A percentile compares a stretch with the other conserved stretches of the same genome.
phyloP scores from a whole-genome alignment of 257 asterid genomes.

The Ocimum tenuiflorum region DNA sequence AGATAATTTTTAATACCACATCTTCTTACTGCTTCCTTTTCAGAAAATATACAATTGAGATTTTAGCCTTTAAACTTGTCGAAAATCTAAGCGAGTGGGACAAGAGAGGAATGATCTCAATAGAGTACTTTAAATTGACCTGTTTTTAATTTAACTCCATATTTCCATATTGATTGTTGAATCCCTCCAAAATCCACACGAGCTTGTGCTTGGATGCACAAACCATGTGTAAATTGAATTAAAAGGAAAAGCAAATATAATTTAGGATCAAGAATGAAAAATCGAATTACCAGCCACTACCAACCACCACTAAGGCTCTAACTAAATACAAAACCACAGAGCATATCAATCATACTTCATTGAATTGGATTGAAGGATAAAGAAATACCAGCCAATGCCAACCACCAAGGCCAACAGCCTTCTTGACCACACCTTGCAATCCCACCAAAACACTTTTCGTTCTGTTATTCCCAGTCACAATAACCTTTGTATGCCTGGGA shows the following conservation, averaged over 20 bases:
- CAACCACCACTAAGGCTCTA: too few relatives aligned
- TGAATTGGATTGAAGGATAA: background rate
- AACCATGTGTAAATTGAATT: background rate
- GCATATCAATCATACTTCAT: background rate
- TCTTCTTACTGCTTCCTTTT: background rate
- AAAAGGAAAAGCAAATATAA: background rate
- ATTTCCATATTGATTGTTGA: background rate
- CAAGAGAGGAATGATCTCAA: background rate
- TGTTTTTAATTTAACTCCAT: too few relatives aligned
- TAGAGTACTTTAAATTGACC: background rate
- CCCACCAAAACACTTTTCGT: constrained; percentile 95
- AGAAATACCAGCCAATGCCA: constrained; percentile 97
- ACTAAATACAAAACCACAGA: background rate
- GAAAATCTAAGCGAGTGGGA: background rate
- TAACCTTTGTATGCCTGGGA: constrained; percentile 92
- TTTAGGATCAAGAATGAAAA: too few relatives aligned
- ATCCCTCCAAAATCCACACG: background rate
- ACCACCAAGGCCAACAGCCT: constrained; percentile 98
- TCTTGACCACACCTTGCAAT: constrained; percentile 94
- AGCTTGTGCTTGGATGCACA: background rate
- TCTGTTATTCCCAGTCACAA: constrained; percentile 92
- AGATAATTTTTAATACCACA: background rate
- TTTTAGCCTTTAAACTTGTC: background rate
- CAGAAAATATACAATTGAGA: background rate
- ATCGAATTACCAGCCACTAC: too few relatives aligned